A percentile compares a stretch with the other conserved stretches of the same genome.
phyloP scores from a whole-genome alignment of 2,329 filamentous ascomycete genomes.

The Cladosporium sp. region DNA sequence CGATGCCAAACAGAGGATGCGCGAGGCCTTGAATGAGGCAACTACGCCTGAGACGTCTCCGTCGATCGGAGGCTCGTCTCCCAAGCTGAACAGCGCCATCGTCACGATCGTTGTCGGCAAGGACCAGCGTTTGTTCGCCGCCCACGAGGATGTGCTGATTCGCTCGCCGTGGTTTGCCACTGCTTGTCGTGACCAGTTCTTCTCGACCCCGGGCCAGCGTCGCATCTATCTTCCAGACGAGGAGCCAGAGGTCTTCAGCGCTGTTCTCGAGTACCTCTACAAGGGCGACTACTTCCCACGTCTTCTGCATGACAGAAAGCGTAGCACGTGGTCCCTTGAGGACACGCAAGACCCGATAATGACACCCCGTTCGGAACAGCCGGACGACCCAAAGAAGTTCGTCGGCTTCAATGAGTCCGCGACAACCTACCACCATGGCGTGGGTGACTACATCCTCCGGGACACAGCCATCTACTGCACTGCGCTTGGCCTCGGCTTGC shows the following conservation, averaged over 20 bases:
- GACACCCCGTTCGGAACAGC: conserved; percentile 38
- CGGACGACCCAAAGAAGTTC: conserved; percentile 25
- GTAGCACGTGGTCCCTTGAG: conserved; percentile 86
- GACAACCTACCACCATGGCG: conserved; percentile 71
- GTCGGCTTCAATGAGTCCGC: conserved; percentile 59
- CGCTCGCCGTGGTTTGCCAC: conserved; percentile 73
- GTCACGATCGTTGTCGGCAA: conserved; percentile 78
- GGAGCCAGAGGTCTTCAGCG: conserved; percentile 90
- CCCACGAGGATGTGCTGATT: conserved; percentile 86
- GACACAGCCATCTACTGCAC: conserved; percentile 95
- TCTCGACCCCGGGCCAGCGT: conserved; percentile 60
- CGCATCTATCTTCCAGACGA: conserved; percentile 72
- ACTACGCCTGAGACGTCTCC: conserved; percentile 34
- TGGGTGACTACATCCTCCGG: conserved; percentile 72
- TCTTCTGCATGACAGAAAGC: conserved; percentile 79
- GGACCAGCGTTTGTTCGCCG: conserved; percentile 87
- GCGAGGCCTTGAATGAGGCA: conserved; percentile 69
- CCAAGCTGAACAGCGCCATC: conserved; percentile 63
- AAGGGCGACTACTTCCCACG: conserved; percentile 94
- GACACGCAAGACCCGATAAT: conserved; percentile 44
- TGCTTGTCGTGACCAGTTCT: conserved; percentile 61
- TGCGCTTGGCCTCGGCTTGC: conserved; percentile 83
- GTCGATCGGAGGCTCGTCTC: conserved; percentile 36
- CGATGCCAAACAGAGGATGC: conserved; percentile 78
- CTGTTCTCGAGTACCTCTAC: conserved; percentile 93